A percentile compares a stretch with the other conserved stretches of the same genome.
Conservation (phyloP, 768 basidiomycete genomes). For the Russula earlei region DNA sequence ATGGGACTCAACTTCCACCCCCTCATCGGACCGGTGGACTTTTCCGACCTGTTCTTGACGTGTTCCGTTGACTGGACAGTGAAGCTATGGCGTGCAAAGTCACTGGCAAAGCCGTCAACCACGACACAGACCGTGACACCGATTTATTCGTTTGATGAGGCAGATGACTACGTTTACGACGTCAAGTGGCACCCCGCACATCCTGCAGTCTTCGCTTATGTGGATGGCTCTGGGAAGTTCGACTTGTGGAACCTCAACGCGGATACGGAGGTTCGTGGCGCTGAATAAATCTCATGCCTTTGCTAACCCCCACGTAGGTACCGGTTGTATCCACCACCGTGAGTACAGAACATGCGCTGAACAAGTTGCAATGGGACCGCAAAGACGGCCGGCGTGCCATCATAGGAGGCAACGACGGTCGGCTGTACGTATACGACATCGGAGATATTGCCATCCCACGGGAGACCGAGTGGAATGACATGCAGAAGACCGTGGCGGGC, state of each 20-base stretch:
- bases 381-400: conserved; percentile 88
- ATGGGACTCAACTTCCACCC: conserved; percentile 96
- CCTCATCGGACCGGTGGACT: conserved; percentile 81
- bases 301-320: conserved; percentile 43
- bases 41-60: conserved; percentile 90
- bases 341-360: conserved; percentile 74
- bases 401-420: conserved; percentile 86
- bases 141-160: conserved; percentile 91
- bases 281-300: not conserved
- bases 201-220: conserved; percentile 88
- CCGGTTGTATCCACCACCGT: conserved; percentile 83
- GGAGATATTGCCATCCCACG: conserved; percentile 83
- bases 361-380: conserved; percentile 92
- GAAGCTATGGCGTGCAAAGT: conserved; percentile 88
- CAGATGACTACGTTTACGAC: conserved; percentile 98
- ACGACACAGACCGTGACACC: conserved; percentile 49
- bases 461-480: conserved; percentile 88
- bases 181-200: conserved; percentile 97
- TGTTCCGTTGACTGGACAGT: conserved; percentile 97
- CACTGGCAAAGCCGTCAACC: conserved; percentile 64
- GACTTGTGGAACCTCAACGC: conserved; percentile 95
- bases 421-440: conserved; percentile 89
- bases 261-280: conserved; percentile 80
- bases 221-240: conserved; percentile 92
- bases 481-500: conserved; percentile 79